Conservation (phyloP, 192 early-diverging fungal species). For the Linnemannia hyalina region DNA sequence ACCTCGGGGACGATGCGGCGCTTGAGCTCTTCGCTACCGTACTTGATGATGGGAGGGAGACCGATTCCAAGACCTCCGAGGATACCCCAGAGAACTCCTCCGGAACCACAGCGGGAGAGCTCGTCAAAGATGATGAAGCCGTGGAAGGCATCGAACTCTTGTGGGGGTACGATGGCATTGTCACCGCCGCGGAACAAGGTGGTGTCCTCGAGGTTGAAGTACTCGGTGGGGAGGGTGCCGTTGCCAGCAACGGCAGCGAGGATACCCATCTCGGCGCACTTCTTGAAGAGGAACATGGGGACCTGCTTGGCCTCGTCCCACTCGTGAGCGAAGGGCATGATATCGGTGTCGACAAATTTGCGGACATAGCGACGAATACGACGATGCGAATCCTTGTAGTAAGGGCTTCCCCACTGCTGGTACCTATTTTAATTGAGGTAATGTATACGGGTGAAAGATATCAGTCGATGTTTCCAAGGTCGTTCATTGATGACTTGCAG, state of each 20-base stretch:
- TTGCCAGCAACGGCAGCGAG: slow-evolving; percentile 71
- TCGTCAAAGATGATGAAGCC: slow-evolving; percentile 85
- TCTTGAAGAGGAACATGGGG: slow-evolving; percentile 78
- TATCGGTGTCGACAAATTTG: slow-evolving; percentile 83
- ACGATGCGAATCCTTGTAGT: slow-evolving; percentile 84
- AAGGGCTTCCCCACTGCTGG: slow-evolving; percentile 74
- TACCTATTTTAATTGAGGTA: slow-evolving; percentile 48
- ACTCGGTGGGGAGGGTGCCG: slow-evolving; percentile 45
- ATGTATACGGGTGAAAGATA: not conserved
- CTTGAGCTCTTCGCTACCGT: slow-evolving; percentile 78
- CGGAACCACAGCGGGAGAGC: slow-evolving; percentile 83
- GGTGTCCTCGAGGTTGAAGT: slow-evolving; percentile 41
- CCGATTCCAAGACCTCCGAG: slow-evolving; percentile 82
- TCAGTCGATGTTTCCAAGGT: not conserved
- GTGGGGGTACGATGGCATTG: slow-evolving; percentile 56
- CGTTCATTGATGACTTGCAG: too few species aligned
- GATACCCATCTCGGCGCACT: slow-evolving; percentile 81
- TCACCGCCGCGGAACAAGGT: slow-evolving; percentile 47
- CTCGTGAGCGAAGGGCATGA: slow-evolving; percentile 81
- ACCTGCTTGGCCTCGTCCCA: slow-evolving; percentile 89
- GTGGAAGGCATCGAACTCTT: slow-evolving; percentile 78
- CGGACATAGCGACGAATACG: slow-evolving; percentile 71
- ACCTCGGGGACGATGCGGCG: slow-evolving; percentile 73
- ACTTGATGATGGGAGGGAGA: slow-evolving; percentile 80
- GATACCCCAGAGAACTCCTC: slow-evolving; percentile 86